These are phyloP conservation scores for Goffeauzyma gilvescens DNA, from an alignment of 768 basidiomycete species.

Conservation along the genomic window DNA sequence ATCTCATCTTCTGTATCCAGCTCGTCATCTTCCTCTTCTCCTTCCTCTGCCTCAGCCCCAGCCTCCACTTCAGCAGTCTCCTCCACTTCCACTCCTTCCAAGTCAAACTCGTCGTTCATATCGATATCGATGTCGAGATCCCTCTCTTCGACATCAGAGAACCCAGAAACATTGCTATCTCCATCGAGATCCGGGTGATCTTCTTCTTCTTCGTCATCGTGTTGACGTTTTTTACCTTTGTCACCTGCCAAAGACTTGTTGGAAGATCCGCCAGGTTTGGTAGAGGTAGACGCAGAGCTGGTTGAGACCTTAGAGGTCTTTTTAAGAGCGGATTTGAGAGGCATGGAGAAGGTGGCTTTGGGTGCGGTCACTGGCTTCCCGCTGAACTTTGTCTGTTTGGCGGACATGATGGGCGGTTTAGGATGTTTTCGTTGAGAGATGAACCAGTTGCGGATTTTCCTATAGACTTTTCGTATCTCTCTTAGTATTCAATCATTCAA, in stretches of 20 bases:
- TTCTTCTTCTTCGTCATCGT: neutral
- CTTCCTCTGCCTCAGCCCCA: slow-evolving; percentile 4
- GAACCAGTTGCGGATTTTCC: too few species aligned
- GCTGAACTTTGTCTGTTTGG: too few species aligned
- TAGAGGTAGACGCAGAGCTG: too few species aligned
- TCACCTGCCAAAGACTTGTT: too few species aligned
- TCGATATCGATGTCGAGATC: too few species aligned
- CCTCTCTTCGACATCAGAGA: slow-evolving; percentile 8
- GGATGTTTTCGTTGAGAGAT: too few species aligned
- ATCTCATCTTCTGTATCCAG: slow-evolving; percentile 28
- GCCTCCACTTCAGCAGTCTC: neutral
- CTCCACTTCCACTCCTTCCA: slow-evolving; percentile 11
- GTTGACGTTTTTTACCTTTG: neutral
- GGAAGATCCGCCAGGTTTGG: neutral
- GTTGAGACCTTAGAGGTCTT: too few species aligned
- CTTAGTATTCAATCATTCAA: too few species aligned
- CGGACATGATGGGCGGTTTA: too few species aligned
- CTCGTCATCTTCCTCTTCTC: slow-evolving; percentile 10
- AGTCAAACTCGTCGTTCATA: slow-evolving; percentile 11
- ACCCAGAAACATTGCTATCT: slow-evolving; percentile 6
- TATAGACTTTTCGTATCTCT: too few species aligned
- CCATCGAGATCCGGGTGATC: neutral
- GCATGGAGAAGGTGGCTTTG: neutral
- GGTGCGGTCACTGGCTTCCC: too few species aligned
- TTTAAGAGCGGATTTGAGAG: slow-evolving; percentile 1